phyloP scores from a whole-genome alignment of 164 flowering plant species.

The Vitis cinerea region DNA sequence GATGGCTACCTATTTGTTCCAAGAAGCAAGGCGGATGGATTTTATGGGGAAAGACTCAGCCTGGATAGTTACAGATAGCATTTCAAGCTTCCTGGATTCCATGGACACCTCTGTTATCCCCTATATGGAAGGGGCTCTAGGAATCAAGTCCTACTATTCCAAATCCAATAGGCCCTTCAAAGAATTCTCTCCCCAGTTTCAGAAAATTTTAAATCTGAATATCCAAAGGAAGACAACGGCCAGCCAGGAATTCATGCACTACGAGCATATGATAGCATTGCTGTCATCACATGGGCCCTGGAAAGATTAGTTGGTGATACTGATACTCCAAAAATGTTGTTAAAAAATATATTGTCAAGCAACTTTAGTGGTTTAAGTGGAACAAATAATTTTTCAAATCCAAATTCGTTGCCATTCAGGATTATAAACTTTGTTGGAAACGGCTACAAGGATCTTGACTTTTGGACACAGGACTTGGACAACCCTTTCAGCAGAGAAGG shows the following conservation, averaged over 20 bases:
- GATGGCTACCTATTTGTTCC: conserved; percentile 25
- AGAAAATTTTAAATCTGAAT: conserved; percentile 4
- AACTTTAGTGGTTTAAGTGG: conserved; percentile 36
- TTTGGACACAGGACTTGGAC: conserved; percentile 19
- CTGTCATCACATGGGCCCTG: conserved; percentile 10
- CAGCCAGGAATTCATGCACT: conserved; percentile 36
- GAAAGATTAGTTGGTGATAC: background rate
- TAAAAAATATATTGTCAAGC: conserved; percentile 12
- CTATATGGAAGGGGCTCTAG: conserved; percentile 41
- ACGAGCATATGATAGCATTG: conserved; percentile 35
- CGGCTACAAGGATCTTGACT: conserved; percentile 26
- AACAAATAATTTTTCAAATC: conserved; percentile 13
- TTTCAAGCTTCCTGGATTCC: conserved; percentile 32
- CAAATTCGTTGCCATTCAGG: conserved; percentile 3
- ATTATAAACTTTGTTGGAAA: conserved; percentile 32
- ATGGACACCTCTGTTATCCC: conserved; percentile 18
- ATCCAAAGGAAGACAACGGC: conserved; percentile 22
- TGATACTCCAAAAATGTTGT: conserved; percentile 7
- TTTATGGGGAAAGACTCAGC: conserved; percentile 32
- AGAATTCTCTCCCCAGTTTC: conserved; percentile 17
- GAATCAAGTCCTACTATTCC: conserved; percentile 26
- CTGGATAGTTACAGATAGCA: conserved; percentile 34
- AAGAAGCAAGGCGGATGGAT: conserved; percentile 32
- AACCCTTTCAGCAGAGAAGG: background rate
- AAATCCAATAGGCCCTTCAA: conserved; percentile 3